Evolutionary conservation across 768 basidiomycete species (phyloP), one percentile per base, ranked within the genome.

Genomic region (Jaapia argillacea): DNA sequence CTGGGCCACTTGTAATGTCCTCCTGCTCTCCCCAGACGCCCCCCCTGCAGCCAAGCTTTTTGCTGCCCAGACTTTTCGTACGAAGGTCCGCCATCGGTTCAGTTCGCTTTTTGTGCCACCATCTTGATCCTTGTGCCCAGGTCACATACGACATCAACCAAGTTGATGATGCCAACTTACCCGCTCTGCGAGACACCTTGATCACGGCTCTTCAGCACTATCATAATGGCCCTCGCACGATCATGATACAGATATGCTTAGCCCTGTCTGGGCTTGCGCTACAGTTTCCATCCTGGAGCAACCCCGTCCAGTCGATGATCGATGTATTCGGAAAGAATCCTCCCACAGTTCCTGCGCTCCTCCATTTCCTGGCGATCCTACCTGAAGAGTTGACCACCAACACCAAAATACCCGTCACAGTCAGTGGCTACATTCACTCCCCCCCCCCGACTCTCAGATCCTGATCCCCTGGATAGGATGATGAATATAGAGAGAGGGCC

Each of bases 111-210:
- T 10, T 33, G 37, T 27, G 21, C 41, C 39, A 10, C 21, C 14
- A 20, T 28, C n/a, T 24, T 43, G 28, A 36, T 35, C 44, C 36
- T 35, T 25, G 7, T 13, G 21, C 27, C 26, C 41, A 28, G 96
- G 90, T 98, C 51, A 88, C 81, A 10, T 98, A 91, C 64, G 96
- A 99, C 74, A 77, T 99, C 38, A 65, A 81, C 43, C 89, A 97
- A 75, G 80, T 99, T 37, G 78, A 85, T 50, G 58, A 69, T 2
- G 67, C 75, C 27, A 79, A 90, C 50, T 71, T 85, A 12, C 68
- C 82, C 24, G 71, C 83, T n/a, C 69, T 98, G 44, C 79, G 91
- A 38, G 90, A 96, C 60, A 93, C 92, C 2, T 69, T 99, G 45
- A 57, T 98, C 46, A 60, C 79, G 24, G 87, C 87, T 2, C 65